Conservation (phyloP, 495 filamentous ascomycete species). For the Astrothelium macrocarpum region DNA sequence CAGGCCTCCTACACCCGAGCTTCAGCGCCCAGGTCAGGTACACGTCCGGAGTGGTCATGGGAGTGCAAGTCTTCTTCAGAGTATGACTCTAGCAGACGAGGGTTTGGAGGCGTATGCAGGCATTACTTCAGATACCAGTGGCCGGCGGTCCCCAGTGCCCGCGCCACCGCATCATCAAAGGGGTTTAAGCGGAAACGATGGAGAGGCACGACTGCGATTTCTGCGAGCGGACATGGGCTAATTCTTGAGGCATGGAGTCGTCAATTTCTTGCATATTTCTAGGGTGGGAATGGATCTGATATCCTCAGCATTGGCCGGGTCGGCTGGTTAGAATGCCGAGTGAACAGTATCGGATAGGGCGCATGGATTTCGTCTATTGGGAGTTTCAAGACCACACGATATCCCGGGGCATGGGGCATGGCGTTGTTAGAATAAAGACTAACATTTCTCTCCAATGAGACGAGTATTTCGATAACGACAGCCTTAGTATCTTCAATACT, state of each 20-base stretch:
- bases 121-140: not conserved
- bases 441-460: not conserved
- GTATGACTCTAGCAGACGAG: not conserved
- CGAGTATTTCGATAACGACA: not conserved
- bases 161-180: not conserved
- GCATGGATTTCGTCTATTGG: not conserved
- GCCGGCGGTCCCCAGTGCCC: not conserved
- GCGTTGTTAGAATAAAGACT: not conserved
- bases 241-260: not conserved
- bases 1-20: slow-evolving; percentile 25
- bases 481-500: no score
- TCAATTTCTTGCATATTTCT: not conserved
- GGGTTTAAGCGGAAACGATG: not conserved
- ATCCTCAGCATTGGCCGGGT: not conserved
- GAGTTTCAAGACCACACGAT: not conserved
- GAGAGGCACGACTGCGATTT: slow-evolving; percentile 11
- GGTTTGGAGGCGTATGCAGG: not conserved
- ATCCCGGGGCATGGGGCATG: not conserved
- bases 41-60: slow-evolving; percentile 13
- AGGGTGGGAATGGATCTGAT: not conserved
- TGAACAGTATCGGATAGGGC: not conserved
- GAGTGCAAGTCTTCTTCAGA: not conserved
- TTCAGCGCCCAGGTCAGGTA: slow-evolving; percentile 18
- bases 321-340: not conserved
- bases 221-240: slow-evolving; percentile 9